Conservation (phyloP, 768 basidiomycete genomes). For the Lentinus tigrinus region DNA sequence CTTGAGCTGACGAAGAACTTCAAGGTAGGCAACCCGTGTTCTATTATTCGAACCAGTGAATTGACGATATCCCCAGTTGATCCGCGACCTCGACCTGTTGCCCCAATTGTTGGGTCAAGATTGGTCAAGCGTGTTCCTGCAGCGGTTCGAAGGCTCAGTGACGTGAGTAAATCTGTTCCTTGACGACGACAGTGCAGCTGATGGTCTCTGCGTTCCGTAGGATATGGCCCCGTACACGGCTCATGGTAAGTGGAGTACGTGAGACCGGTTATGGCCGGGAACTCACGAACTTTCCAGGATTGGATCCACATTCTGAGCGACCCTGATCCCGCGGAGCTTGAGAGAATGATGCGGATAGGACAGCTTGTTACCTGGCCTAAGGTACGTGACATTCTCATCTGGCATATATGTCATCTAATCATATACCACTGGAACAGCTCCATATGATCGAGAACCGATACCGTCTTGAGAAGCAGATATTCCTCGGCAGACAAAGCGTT, state of each 20-base stretch:
- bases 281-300: conserved; percentile 46
- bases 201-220: conserved; percentile 33
- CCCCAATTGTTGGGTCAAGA: conserved; percentile 93
- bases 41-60: no score
- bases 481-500: conserved; percentile 71
- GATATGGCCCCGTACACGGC: conserved; percentile 82
- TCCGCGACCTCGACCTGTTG: conserved; percentile 92
- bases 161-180: conserved; percentile 53
- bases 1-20: conserved; percentile 96
- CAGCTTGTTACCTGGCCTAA: conserved; percentile 97
- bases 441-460: conserved; percentile 95
- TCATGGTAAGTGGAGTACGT: conserved; percentile 48
- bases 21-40: conserved; percentile 47
- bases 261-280: background rate
- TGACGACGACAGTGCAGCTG: background rate
- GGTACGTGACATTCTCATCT: conserved; percentile 39
- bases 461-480: conserved; percentile 79
- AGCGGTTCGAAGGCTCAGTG: conserved; percentile 85
- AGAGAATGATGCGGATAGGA: conserved; percentile 85
- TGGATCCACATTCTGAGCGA: conserved; percentile 85
- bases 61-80: conserved; percentile 50
- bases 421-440: conserved; percentile 47
- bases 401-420: background rate
- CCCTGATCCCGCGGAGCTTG: conserved; percentile 76
- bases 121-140: conserved; percentile 95